Evolutionary conservation across 179 eudicot species (phyloP).

Genomic region (Dionaea muscipula): DNA sequence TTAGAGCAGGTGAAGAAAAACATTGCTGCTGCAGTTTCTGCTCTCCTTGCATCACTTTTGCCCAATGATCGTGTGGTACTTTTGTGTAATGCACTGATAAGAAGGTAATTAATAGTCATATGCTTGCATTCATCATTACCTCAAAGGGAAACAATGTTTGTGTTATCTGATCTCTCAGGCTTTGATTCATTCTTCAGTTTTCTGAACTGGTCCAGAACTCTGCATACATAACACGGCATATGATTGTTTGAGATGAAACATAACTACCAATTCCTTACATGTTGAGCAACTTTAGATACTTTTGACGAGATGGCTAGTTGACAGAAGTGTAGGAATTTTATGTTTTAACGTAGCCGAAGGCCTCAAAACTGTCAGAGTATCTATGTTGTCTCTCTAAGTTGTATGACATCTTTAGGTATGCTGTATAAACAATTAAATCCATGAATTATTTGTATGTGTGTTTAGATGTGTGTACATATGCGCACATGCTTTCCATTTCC

Average conservation of each 20-base stretch:
- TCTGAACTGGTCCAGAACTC: neutral
- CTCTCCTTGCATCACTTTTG: conserved; percentile 55
- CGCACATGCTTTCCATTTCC: too few species aligned
- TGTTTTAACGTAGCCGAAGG: neutral
- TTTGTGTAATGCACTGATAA: conserved; percentile 69
- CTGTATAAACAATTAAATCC: too few species aligned
- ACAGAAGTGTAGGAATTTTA: neutral
- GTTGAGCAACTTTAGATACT: neutral
- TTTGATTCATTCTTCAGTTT: neutral
- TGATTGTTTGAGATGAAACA: neutral
- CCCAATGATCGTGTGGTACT: conserved; percentile 73
- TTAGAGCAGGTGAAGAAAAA: conserved; percentile 66
- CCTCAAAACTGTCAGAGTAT: too few species aligned
- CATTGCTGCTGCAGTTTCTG: conserved; percentile 51
- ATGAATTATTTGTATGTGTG: too few species aligned
- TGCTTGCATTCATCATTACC: conserved; percentile 1
- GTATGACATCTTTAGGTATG: too few species aligned
- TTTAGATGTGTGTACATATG: too few species aligned
- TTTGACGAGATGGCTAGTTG: neutral
- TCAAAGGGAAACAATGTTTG: too few species aligned
- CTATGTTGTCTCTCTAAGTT: neutral
- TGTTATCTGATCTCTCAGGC: too few species aligned
- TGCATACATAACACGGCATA: neutral
- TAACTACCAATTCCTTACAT: neutral
- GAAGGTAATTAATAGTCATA: conserved; percentile 39